Evolutionary conservation across 176 grass and related monocot species (phyloP).

Genomic region (Neostapfia colusana): DNA sequence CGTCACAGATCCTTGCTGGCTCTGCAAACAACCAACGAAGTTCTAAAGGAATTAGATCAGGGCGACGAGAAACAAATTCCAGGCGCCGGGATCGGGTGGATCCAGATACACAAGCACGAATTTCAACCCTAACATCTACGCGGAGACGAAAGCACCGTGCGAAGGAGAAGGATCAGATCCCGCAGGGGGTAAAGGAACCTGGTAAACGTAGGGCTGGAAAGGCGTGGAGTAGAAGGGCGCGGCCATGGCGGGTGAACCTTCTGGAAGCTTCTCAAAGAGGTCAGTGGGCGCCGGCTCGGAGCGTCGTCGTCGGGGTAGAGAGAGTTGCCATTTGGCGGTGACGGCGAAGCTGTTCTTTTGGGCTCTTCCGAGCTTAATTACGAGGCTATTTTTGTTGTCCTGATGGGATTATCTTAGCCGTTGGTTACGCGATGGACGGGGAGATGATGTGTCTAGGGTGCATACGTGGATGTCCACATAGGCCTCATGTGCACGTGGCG

Average conservation of each 20-base stretch:
- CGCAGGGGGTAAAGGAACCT: conserved; percentile 45
- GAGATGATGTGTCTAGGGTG: not conserved
- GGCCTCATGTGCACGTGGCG: not conserved
- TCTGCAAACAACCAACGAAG: conserved; percentile 43
- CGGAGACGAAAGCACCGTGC: not conserved
- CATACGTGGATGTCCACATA: conserved; percentile 28
- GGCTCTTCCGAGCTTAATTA: not conserved
- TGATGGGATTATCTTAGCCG: conserved; percentile 1
- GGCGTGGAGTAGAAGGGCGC: conserved; percentile 87
- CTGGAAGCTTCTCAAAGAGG: conserved; percentile 48
- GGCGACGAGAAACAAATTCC: not conserved
- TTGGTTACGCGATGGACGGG: conserved; percentile 3
- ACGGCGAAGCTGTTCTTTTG: conserved; percentile 15
- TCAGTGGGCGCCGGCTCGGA: conserved; percentile 33
- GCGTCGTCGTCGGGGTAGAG: conserved; percentile 30
- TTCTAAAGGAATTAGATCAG: conserved; percentile 33
- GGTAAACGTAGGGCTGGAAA: conserved; percentile 95
- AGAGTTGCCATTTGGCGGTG: conserved; percentile 33
- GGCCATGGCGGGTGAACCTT: conserved; percentile 63
- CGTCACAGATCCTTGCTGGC: conserved; percentile 65
- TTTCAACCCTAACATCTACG: conserved; percentile 33
- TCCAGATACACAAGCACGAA: conserved; percentile 40
- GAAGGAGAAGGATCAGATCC: conserved; percentile 21
- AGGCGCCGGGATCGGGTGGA: conserved; percentile 24
- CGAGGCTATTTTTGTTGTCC: not conserved